Conservation (phyloP, 768 basidiomycete species). For the Lyophyllum atratum region DNA sequence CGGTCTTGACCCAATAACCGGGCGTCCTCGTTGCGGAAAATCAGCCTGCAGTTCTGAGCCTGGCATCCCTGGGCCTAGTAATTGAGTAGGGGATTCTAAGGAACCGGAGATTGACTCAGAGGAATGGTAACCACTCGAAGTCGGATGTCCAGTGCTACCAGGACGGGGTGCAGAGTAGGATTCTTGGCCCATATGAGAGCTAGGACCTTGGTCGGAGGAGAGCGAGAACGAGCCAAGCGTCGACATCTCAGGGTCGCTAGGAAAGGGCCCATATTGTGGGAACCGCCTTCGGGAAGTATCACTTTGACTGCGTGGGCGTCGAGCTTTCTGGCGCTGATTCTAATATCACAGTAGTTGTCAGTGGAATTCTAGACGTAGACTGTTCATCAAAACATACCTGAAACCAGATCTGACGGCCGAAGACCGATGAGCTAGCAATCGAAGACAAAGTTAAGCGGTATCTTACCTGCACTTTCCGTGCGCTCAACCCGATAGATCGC, state of each 20-base stretch:
- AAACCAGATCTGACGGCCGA: slow-evolving; percentile 75
- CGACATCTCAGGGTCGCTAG: slow-evolving; percentile 40
- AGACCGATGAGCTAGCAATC: slow-evolving; percentile 11
- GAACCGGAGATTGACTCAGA: slow-evolving; percentile 30
- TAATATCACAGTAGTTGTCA: slow-evolving; percentile 30
- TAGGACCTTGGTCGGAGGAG: slow-evolving; percentile 9
- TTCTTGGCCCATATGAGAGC: slow-evolving; percentile 9
- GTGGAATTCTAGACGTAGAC: slow-evolving; percentile 20
- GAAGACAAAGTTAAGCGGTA: slow-evolving; percentile 11
- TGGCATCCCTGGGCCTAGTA: slow-evolving; percentile 61
- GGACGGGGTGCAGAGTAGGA: background rate
- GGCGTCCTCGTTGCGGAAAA: slow-evolving; percentile 2
- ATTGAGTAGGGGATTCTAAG: slow-evolving; percentile 35
- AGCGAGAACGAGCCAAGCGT: slow-evolving; percentile 17
- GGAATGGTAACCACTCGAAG: slow-evolving; percentile 22
- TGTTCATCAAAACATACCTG: slow-evolving; percentile 50
- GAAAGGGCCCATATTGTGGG: slow-evolving; percentile 66
- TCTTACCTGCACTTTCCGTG: slow-evolving; percentile 86
- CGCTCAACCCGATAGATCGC: slow-evolving; percentile 83
- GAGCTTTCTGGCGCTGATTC: slow-evolving; percentile 89
- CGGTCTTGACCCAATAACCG: slow-evolving; percentile 6
- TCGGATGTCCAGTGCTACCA: background rate
- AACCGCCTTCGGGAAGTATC: slow-evolving; percentile 52
- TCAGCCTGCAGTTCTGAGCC: slow-evolving; percentile 28
- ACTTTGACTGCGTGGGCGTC: slow-evolving; percentile 69